Percentiles rank a stretch among this genome's conserved stretches.
These are phyloP conservation scores for Naganishia antarctica DNA, from an alignment of 768 basidiomycete genomes.

Conservation along the genomic window DNA sequence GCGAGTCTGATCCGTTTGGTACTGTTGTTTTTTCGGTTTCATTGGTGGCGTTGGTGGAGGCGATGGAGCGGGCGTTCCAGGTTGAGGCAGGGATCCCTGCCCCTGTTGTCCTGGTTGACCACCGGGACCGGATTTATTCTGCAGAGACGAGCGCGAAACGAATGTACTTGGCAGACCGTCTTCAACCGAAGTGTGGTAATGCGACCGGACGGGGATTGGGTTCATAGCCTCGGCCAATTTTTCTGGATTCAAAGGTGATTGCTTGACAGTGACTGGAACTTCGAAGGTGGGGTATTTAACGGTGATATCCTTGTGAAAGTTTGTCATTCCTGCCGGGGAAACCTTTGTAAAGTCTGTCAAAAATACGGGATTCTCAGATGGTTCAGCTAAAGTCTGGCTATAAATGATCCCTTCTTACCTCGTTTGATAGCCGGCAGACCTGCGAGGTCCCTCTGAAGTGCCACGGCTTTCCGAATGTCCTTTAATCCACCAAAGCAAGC, in stretches of 20 bases:
- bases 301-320: conserved; percentile 81
- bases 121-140: neutral
- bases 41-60: conserved; percentile 60
- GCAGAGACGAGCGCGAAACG: conserved; percentile 11
- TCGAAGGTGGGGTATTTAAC: conserved; percentile 95
- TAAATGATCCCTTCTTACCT: conserved; percentile 38
- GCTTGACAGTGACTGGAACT: conserved; percentile 53
- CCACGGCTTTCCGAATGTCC: conserved; percentile 77
- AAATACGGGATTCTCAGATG: too few species aligned
- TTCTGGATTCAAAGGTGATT: conserved; percentile 26
- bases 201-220: conserved; percentile 87
- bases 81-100: conserved; percentile 42
- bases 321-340: conserved; percentile 80
- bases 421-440: conserved; percentile 61
- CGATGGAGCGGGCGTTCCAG: conserved; percentile 83
- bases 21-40: conserved; percentile 97
- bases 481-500: conserved; percentile 89
- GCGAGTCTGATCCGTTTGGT: conserved; percentile 88
- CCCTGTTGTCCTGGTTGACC: conserved; percentile 18
- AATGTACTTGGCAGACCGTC: conserved; percentile 27
- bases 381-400: conserved; percentile 42
- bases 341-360: conserved; percentile 72
- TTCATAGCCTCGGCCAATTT: conserved; percentile 84
- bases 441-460: conserved; percentile 74
- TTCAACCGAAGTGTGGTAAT: conserved; percentile 66